Conservation (phyloP, 139 green algal species). For the Volvox reticuliferus region DNA sequence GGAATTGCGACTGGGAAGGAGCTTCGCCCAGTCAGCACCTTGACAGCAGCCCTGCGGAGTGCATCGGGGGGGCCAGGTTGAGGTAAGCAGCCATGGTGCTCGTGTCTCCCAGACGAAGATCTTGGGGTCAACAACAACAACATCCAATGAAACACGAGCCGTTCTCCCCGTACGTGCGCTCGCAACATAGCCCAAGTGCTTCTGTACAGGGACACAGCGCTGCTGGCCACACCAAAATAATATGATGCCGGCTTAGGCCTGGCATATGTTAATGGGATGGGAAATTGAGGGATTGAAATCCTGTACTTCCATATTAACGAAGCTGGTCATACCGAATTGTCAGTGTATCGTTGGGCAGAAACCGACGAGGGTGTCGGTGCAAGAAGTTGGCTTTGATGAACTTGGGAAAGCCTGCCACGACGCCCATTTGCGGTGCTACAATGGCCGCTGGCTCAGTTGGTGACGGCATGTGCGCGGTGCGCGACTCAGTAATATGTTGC, state of each 20-base stretch:
- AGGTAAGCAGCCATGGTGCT: background rate
- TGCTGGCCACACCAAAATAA: too few relatives aligned
- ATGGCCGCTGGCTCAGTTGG: background rate
- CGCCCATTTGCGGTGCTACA: conserved; percentile 23
- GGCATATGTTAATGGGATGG: too few relatives aligned
- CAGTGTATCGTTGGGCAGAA: conserved; percentile 58
- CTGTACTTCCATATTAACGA: too few relatives aligned
- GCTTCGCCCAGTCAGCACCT: conserved; percentile 62
- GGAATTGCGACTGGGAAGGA: conserved; percentile 35
- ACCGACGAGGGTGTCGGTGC: conserved; percentile 52
- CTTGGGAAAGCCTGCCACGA: conserved; percentile 61
- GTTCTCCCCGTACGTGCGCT: too few relatives aligned
- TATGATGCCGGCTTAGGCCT: too few relatives aligned
- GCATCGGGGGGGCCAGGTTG: background rate
- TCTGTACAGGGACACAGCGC: too few relatives aligned
- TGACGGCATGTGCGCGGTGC: conserved; percentile 2
- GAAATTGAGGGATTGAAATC: too few relatives aligned
- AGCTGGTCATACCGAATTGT: conserved; percentile 33
- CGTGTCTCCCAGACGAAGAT: too few relatives aligned
- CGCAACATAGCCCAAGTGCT: too few relatives aligned
- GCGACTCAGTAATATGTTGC: conserved; percentile 40
- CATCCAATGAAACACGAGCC: too few relatives aligned
- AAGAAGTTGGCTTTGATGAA: conserved; percentile 59
- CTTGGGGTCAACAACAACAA: too few relatives aligned
- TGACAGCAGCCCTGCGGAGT: conserved; percentile 58